Evolutionary conservation across 176 grass and related monocot species (phyloP), one percentile per base, ranked within the genome.

Genomic region (Zoysia japonica): DNA sequence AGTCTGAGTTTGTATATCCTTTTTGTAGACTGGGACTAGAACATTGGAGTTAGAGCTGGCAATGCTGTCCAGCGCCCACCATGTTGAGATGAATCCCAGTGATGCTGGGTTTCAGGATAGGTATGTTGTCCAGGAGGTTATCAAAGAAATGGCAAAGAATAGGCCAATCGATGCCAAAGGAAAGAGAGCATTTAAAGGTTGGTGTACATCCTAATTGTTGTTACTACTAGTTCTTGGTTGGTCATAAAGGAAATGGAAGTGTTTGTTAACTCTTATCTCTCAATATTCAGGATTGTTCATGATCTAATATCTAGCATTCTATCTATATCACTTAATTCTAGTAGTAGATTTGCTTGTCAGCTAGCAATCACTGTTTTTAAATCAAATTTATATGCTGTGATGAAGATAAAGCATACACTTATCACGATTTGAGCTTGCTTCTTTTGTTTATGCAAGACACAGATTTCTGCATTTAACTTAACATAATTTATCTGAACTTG

Each of bases 91-190:
- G 92, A 99, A 89, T 72, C 96, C 92, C 65, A 99, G 96, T 45
- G 96, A 99, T 84, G 92, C 96, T 4, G 96, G 96, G 6, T 99
- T 99, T 89, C 96, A 93, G 77, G 96, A 99, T 65, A 90, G 96
- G 54, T 93, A 99, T 89, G 87, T 95, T 78, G 96, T 99, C 83
- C 96, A 99, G 81, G 92, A 99, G 81, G 89, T 99, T 76, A 99
- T 99, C 38, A 99, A 99, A 82, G 92, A 99, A 82, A 99, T 99
- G 90, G 96, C 96, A 0, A 93, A 89, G 79, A 99, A 93, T 47
- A 92, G 96, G 52, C 92, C 92, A 11, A 90, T 99, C 51, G 96
- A 99, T 60, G 89, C 88, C 67, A 93, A 95, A 71, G 96, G 96
- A 35, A 99, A 93, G 85, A 93, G 79, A 86, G 84, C 86, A 57